Evolutionary conservation across 176 grass and related monocot species (phyloP), one percentile per base, ranked within the genome.

Genomic region (Dendrocalamus sinicus): DNA sequence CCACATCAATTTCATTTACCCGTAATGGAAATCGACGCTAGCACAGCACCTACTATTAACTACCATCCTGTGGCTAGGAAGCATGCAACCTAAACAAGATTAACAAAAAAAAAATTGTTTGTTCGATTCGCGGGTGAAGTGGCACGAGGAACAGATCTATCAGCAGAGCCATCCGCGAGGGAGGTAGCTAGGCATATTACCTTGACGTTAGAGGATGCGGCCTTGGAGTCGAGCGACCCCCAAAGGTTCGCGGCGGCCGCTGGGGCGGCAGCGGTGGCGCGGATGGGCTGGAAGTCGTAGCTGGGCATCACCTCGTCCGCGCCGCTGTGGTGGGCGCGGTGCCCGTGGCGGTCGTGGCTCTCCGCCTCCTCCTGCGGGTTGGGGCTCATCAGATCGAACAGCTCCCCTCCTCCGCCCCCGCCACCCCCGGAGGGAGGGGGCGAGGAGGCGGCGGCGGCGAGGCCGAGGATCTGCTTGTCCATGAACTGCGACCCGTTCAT

Each of bases 401-500:
- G 64, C 48, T 80, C 87, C 16, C 67, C 75, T 0, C 37, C 39
- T 0, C 69, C 78, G 11, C 5, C 86, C 22, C 15, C 39, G 24
- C 69, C 78, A 7, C 5, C 86, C 22, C 15, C 47, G 24, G 64
- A 50, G 23, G 12, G 62, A 24, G 75, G 47, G 45, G 70, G 23
- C 37, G 78, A 76, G 8, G 68, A 60, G 46, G 73, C 46, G 28
- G 48, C 46, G 22, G 48, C 93, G 1, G 86, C 86, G 70, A 95
- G 86, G 57, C 88, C 93, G 32, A 89, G 91, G 90, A 95, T 92
- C 88, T 95, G 88, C 77, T 95, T 95, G 77, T 95, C 93, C 93
- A 95, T 95, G 90, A 95, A 95, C 79, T 87, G 86, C 58, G 93
- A 92, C 22, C 86, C 48, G 90, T 85, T 95, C 93, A 95, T 95